Conservation (phyloP, 108 stramenopile species). For the Cyclotella atomus region DNA sequence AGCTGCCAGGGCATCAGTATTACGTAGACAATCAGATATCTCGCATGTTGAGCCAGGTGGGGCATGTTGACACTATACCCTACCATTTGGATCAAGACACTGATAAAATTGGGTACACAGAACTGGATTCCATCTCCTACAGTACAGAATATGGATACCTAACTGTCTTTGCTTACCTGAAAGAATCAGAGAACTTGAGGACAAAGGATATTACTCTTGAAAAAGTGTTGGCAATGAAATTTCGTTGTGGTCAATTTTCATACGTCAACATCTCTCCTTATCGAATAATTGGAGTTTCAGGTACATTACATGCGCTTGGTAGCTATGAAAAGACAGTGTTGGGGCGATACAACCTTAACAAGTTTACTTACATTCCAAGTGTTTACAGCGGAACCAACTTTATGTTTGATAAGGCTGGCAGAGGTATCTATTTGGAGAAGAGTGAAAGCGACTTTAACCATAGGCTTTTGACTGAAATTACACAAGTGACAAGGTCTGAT, state of each 20-base stretch:
- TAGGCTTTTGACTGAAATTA: conserved; percentile 54
- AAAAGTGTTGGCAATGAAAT: conserved; percentile 44
- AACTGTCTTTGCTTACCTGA: conserved; percentile 67
- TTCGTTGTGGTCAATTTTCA: conserved; percentile 72
- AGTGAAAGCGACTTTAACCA: conserved; percentile 56
- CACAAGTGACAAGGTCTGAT: conserved; percentile 34
- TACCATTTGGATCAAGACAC: conserved; percentile 48
- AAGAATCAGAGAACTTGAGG: conserved; percentile 53
- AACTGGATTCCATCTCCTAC: conserved; percentile 63
- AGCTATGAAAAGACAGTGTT: conserved; percentile 50
- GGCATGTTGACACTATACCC: conserved; percentile 53
- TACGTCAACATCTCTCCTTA: conserved; percentile 67
- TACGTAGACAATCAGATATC: conserved; percentile 61
- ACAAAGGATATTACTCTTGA: conserved; percentile 25
- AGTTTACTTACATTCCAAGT: conserved; percentile 54
- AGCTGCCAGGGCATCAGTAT: conserved; percentile 37
- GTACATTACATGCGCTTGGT: conserved; percentile 52
- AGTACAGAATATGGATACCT: conserved; percentile 56
- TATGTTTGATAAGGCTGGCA: conserved; percentile 59
- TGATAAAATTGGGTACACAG: conserved; percentile 65
- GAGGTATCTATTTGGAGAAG: conserved; percentile 53
- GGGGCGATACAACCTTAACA: conserved; percentile 47
- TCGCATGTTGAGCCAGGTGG: conserved; percentile 59
- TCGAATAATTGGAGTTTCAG: conserved; percentile 64
- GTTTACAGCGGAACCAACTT: conserved; percentile 68